Evolutionary conservation across 2,329 filamentous ascomycete genomes (phyloP).

Genomic region (Colletotrichum lindemuthianum): DNA sequence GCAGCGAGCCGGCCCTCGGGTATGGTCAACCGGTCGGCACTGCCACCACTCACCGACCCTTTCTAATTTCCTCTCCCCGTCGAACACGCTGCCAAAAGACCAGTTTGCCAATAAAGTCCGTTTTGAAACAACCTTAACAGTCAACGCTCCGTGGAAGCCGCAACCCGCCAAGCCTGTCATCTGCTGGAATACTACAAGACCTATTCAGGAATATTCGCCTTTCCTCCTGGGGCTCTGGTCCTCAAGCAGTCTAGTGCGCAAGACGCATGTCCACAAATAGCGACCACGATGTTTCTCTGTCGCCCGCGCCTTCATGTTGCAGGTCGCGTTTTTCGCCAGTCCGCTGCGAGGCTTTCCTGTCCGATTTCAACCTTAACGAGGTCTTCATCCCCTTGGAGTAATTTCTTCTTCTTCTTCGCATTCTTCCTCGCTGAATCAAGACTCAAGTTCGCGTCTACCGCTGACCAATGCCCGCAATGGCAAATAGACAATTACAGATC

Average conservation of each 20-base stretch:
- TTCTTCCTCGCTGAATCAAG: slow-evolving; percentile 15
- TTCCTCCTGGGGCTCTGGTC: slow-evolving; percentile 2
- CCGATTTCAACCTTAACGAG: not conserved
- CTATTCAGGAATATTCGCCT: slow-evolving; percentile 24
- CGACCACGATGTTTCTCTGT: slow-evolving; percentile 14
- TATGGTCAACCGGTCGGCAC: slow-evolving; percentile 24
- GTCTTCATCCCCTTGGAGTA: not conserved
- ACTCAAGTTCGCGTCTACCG: slow-evolving; percentile 18
- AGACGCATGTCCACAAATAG: slow-evolving; percentile 13
- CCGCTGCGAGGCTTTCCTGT: not conserved
- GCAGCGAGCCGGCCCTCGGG: slow-evolving; percentile 11
- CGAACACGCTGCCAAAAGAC: slow-evolving; percentile 23
- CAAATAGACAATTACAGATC: slow-evolving; percentile 30
- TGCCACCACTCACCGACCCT: slow-evolving; percentile 24
- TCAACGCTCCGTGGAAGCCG: slow-evolving; percentile 16
- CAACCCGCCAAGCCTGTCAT: not conserved
- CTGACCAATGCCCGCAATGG: slow-evolving; percentile 23
- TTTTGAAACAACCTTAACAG: slow-evolving; percentile 35
- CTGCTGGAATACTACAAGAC: not conserved
- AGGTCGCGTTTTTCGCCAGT: slow-evolving; percentile 9
- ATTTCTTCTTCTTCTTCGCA: slow-evolving; percentile 1
- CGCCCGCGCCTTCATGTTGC: slow-evolving; percentile 30
- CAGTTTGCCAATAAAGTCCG: slow-evolving; percentile 24
- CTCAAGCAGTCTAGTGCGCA: slow-evolving; percentile 17
- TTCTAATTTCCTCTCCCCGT: slow-evolving; percentile 26